Evolutionary conservation across 208 protist genomes (phyloP), one percentile per base, ranked within the genome.

Genomic region (Entamoeba nuttalli): DNA sequence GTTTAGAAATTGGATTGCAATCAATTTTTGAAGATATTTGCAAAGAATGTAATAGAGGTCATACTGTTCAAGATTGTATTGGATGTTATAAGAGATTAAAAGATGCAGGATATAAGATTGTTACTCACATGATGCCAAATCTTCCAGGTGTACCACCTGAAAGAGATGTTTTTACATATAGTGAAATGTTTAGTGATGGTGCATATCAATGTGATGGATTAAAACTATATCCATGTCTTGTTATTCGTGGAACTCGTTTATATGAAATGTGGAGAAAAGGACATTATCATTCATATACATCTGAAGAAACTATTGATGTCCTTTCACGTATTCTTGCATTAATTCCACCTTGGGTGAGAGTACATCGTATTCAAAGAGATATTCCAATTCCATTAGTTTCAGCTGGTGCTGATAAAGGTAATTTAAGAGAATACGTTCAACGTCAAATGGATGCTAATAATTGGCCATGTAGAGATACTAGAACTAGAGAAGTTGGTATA

Each of bases 101-200:
- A 95, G 98, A 99, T 96, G 97, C 97, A 95, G 99, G 99, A 84
- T 99, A 98, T 96, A 99, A 99, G 96, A 98, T 99, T 1, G 98
- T 99, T 51, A 98, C 99, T 11, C 99, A 99, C 95, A 98, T 99
- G 96, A 99, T 99, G 99, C 99, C 99, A 5, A 99, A 99, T 97
- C 96, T 99, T 48, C 98, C 99, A 44, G 57, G 17, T 25, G 57
- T 93, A 51, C n/a, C 48, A 30, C 17, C 17, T 21, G n/a, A 51
- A 25, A 4, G 95, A 17, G 95, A 95, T 15, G 11, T 93, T 2
- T 21, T 25, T 25, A 44, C 55, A 5, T 95, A n/a, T 52, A 19
- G 14, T 44, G 30, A 95, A 48, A 51, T 95, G 17, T 95, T 62
- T 17, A 5, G 7, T 9, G 50, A 94, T 53, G 98, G 98, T 2